Evolutionary conservation across 371 early-diverging fungal species (phyloP), one percentile per base, ranked within the genome.

Genomic region (Synchytrium microbalum): DNA sequence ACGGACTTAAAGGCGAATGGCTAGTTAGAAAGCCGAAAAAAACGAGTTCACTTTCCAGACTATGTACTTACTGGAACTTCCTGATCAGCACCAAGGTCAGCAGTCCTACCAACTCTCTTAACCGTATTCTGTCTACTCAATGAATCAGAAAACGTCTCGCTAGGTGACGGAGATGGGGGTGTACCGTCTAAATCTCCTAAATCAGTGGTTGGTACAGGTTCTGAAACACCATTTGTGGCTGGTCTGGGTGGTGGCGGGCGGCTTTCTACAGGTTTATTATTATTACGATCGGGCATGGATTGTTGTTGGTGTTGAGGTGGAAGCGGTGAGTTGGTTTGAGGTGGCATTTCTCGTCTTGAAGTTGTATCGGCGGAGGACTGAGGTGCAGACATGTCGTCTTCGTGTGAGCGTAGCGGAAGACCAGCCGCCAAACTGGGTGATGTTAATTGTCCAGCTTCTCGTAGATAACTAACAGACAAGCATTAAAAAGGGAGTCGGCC

Each of bases 401-500:
- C 62, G 2, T 72, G 55, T 38, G 46, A 10, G 19, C 46, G 46
- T 38, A 38, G 19, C 19, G 46, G 46, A 10, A 38, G 46, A 10
- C 46, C 46, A 38, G 46, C 46, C 46, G 19, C 46, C 46, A 38
- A 10, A 38, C 56, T 56, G 5, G 56, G 24, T 26, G 56, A 5
- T 26, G 56, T 24, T 16, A 78, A 65, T 38, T 69, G 64, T 25
- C 71, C 72, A 5, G 73, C 76, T 62, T 79, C 79, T 13, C 68
- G 65, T 33, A 79, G 62, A 61, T 76, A 79, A 58, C 74, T 77
- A 26, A 24, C n/a, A 26, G 16, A 30, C 31, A 10, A 13, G 24
- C n/a, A n/a, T n/a, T n/a, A n/a, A n/a, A n/a, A n/a, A n/a, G n/a
- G n/a, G n/a, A n/a, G n/a, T n/a, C n/a, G n/a, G n/a, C n/a, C n/a